Percentiles rank a stretch among this genome's conserved stretches.
Conservation (phyloP, 202 grass and related monocot genomes). For the Alloteropsis angusta region DNA sequence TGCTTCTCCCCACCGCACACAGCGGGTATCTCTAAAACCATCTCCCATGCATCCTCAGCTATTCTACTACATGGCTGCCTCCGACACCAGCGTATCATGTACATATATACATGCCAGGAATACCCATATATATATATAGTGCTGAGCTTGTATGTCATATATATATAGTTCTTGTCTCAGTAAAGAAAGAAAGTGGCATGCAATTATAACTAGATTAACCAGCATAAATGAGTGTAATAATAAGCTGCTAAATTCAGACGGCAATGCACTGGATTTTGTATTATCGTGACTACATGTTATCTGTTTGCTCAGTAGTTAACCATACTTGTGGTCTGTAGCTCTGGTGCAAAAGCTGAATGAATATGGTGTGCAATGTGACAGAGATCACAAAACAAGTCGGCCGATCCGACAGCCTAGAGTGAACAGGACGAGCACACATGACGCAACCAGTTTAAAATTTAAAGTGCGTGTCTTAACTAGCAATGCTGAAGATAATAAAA, state of each 20-base stretch:
- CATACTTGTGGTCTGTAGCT: neutral
- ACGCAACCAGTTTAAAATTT: slow-evolving; percentile 26
- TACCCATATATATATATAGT: neutral
- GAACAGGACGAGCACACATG: slow-evolving; percentile 31
- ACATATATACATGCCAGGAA: neutral
- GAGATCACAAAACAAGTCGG: slow-evolving; percentile 8
- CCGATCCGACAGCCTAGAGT: slow-evolving; percentile 45
- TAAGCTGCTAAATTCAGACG: neutral
- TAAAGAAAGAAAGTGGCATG: neutral
- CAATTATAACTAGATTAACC: neutral
- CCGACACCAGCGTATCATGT: slow-evolving; percentile 5
- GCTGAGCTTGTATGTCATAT: neutral
- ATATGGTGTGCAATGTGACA: neutral
- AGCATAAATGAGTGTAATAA: neutral
- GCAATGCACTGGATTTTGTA: neutral
- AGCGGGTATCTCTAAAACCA: slow-evolving; percentile 34
- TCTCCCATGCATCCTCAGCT: neutral
- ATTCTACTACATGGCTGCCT: slow-evolving; percentile 7
- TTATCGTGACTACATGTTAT: neutral
- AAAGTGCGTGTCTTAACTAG: slow-evolving; percentile 23
- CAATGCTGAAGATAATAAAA: slow-evolving; percentile 13
- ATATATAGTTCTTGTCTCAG: neutral
- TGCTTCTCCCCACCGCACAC: slow-evolving; percentile 50
- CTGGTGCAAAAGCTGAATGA: slow-evolving; percentile 3
- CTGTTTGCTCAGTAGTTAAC: neutral